These are phyloP conservation scores for Allantophomopsis cytisporea DNA, from an alignment of 2,329 filamentous ascomycete genomes.

Conservation along the genomic window DNA sequence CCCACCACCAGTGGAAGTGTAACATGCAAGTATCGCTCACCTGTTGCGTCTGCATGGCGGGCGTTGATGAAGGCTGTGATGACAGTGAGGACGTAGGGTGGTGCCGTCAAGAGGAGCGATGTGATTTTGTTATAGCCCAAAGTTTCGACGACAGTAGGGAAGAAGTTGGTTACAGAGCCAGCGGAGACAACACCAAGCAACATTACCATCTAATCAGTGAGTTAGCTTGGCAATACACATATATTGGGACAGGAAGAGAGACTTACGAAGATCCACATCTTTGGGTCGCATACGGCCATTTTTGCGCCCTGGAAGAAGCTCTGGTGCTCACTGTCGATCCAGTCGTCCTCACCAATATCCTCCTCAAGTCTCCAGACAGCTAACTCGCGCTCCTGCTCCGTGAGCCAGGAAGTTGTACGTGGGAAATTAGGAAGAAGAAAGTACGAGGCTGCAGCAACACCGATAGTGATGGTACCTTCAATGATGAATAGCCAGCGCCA, in stretches of 20 bases:
- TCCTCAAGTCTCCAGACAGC: conserved; percentile 48
- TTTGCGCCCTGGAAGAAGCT: conserved; percentile 38
- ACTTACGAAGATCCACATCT: conserved; percentile 43
- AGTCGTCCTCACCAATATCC: conserved; percentile 52
- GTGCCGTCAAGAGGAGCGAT: conserved; percentile 49
- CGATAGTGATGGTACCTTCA: conserved; percentile 52
- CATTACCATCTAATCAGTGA: conserved; percentile 28
- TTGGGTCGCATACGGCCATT: conserved; percentile 26
- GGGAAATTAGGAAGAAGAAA: conserved; percentile 58
- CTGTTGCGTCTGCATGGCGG: conserved; percentile 57
- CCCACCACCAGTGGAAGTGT: conserved; percentile 45
- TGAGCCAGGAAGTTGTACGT: conserved; percentile 40
- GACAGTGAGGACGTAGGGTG: conserved; percentile 49
- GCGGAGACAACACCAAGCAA: conserved; percentile 43
- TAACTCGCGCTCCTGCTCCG: conserved; percentile 38
- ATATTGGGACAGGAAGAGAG: conserved; percentile 9
- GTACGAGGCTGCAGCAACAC: conserved; percentile 39
- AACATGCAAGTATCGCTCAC: conserved; percentile 60
- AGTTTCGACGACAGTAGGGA: conserved; percentile 56
- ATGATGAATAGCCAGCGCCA: conserved; percentile 62
- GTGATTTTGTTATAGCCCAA: conserved; percentile 46
- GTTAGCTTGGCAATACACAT: conserved; percentile 1
- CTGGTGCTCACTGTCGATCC: conserved; percentile 40
- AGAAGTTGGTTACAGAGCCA: conserved; percentile 53
- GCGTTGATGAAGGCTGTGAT: conserved; percentile 51